Percentiles rank a stretch among this genome's conserved stretches.
Conservation (phyloP, 129 eudicot species). For the Chrysanthemum makinoi region DNA sequence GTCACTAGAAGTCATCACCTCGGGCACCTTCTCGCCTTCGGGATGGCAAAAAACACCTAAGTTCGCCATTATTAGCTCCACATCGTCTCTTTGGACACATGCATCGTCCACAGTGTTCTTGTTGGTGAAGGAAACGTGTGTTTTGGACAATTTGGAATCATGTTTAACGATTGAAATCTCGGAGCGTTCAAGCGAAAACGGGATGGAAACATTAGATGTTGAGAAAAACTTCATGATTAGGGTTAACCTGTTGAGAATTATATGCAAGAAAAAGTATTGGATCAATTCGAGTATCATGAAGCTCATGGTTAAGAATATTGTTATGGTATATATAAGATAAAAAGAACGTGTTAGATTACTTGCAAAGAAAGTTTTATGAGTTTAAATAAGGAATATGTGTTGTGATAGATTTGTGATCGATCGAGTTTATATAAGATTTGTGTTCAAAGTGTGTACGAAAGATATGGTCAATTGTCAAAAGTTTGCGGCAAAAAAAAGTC, state of each 20-base stretch:
- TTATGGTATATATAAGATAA: slow-evolving; percentile 1
- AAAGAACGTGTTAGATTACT: slow-evolving; percentile 24
- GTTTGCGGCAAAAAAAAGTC: slow-evolving; percentile 2
- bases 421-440: slow-evolving; percentile 16
- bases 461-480: slow-evolving; percentile 24
- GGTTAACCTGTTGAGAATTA: slow-evolving; percentile 15
- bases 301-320: slow-evolving; percentile 26
- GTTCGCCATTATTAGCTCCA: slow-evolving; percentile 37
- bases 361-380: neutral
- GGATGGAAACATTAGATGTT: slow-evolving; percentile 17
- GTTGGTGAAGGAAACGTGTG: slow-evolving; percentile 21
- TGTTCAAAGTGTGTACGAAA: slow-evolving; percentile 14
- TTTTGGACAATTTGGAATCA: slow-evolving; percentile 22
- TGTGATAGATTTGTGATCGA: neutral
- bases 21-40: slow-evolving; percentile 31
- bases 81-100: slow-evolving; percentile 28
- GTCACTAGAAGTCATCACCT: slow-evolving; percentile 40
- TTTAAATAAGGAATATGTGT: slow-evolving; percentile 15
- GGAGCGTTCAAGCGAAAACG: slow-evolving; percentile 7
- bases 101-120: slow-evolving; percentile 14
- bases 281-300: slow-evolving; percentile 33
- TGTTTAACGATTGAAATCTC: slow-evolving; percentile 16
- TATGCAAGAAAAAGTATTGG: slow-evolving; percentile 35
- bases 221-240: slow-evolving; percentile 29
- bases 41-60: slow-evolving; percentile 35